Percentiles rank a stretch among this genome's conserved stretches.
These are phyloP conservation scores for Boletus coccyginus DNA, from an alignment of 768 basidiomycete species.

Conservation along the genomic window DNA sequence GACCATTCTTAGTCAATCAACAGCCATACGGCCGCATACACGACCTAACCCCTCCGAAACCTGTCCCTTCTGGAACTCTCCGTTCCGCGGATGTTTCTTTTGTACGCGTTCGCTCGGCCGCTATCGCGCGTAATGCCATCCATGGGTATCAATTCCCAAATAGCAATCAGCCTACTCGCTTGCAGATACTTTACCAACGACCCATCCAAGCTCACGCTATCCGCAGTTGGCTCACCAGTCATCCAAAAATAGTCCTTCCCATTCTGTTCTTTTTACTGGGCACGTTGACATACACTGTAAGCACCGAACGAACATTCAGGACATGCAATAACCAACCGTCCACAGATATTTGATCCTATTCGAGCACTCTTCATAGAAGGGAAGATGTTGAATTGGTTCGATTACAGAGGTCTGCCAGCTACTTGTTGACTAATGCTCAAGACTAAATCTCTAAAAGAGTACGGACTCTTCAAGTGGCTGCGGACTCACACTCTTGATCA, in stretches of 20 bases:
- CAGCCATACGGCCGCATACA: constrained; percentile 82
- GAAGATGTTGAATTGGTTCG: constrained; percentile 82
- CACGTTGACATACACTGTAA: constrained; percentile 81
- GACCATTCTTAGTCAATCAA: constrained; percentile 5
- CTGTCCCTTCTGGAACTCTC: constrained; percentile 61
- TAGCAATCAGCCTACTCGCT: constrained; percentile 34
- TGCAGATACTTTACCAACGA: constrained; percentile 58
- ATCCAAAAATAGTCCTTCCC: constrained; percentile 83
- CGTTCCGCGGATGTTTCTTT: constrained; percentile 68
- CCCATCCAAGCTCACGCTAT: constrained; percentile 65
- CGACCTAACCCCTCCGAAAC: constrained; percentile 58
- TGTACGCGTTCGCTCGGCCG: constrained; percentile 60
- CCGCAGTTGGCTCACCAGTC: constrained; percentile 78
- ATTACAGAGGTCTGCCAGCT: constrained; percentile 56
- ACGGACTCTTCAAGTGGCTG: constrained; percentile 74
- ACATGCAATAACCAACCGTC: background rate
- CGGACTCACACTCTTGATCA: constrained; percentile 57
- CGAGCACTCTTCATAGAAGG: constrained; percentile 80
- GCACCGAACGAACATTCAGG: constrained; percentile 21
- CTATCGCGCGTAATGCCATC: constrained; percentile 78
- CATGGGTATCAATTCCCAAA: constrained; percentile 53
- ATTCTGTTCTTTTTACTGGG: constrained; percentile 86
- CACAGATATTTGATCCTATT: constrained; percentile 88
- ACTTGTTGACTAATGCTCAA: background rate
- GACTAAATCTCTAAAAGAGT: constrained; percentile 45